Conservation (phyloP, 2,329 filamentous ascomycete genomes). For the Venturia carpophila region DNA sequence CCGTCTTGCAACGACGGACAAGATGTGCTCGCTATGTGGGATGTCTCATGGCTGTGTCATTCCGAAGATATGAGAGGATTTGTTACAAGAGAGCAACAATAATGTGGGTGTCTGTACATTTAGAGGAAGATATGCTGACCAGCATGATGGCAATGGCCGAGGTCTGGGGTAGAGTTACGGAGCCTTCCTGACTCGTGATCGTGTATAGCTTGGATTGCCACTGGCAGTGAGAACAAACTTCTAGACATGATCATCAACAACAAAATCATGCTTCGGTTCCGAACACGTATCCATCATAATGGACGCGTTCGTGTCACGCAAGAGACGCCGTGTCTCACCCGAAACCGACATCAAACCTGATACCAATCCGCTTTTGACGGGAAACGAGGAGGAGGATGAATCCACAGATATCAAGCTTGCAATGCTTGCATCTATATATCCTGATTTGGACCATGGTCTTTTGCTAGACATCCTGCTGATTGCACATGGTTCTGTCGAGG, state of each 20-base stretch:
- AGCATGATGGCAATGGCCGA: not conserved
- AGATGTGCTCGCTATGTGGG: not conserved
- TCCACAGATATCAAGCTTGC: constrained; percentile 87
- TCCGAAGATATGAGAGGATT: not conserved
- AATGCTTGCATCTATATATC: constrained; percentile 69
- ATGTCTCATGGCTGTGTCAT: not conserved
- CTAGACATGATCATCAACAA: no score
- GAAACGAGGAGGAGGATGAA: constrained; percentile 49
- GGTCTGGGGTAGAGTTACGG: not conserved
- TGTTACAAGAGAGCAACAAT: not conserved
- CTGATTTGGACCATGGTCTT: constrained; percentile 53
- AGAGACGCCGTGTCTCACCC: constrained; percentile 27
- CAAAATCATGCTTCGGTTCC: not conserved
- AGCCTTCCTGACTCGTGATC: not conserved
- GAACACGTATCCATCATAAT: constrained; percentile 22
- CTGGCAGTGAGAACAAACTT: not conserved
- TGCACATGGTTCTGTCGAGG: constrained; percentile 66
- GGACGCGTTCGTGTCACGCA: constrained; percentile 34
- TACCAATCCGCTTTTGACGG: not conserved
- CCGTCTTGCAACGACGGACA: constrained; percentile 9
- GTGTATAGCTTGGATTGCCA: not conserved
- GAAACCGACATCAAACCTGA: constrained; percentile 14
- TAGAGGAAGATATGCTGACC: not conserved
- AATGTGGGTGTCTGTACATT: not conserved
- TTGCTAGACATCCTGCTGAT: constrained; percentile 73